Evolutionary conservation across 495 filamentous ascomycete species (phyloP).

Genomic region (Ramalina intermedia): DNA sequence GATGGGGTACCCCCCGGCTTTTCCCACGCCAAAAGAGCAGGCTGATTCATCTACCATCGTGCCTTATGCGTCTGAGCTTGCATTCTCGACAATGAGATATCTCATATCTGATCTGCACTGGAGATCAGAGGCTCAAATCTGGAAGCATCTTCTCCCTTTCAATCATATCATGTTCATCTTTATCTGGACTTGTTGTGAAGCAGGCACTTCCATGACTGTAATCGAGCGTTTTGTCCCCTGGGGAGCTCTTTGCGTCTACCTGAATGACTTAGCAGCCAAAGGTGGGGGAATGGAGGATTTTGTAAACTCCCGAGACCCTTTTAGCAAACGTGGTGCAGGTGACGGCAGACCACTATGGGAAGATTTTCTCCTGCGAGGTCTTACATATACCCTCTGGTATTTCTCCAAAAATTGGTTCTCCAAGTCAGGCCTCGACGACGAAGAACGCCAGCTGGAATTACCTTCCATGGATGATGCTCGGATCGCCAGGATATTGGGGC

Average conservation of each 20-base stretch:
- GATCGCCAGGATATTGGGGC: conserved; percentile 60
- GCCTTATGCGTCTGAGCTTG: conserved; percentile 27
- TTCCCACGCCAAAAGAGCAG: not conserved
- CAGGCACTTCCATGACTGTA: conserved; percentile 35
- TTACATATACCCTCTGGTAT: conserved; percentile 43
- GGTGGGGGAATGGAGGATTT: no score
- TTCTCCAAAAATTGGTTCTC: conserved; percentile 60
- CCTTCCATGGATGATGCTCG: conserved; percentile 49
- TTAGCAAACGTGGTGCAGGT: no score
- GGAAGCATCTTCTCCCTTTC: conserved; percentile 47
- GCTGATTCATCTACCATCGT: conserved; percentile 1
- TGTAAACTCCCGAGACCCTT: no score
- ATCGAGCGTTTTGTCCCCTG: conserved; percentile 52
- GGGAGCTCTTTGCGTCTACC: conserved; percentile 42
- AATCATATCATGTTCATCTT: conserved; percentile 59
- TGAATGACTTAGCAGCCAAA: conserved; percentile 47
- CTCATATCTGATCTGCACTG: conserved; percentile 26
- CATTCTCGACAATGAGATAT: conserved; percentile 33
- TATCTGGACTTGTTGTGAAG: conserved; percentile 40
- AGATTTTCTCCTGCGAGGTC: conserved; percentile 67
- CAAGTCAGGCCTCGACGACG: conserved; percentile 55
- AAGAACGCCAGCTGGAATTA: conserved; percentile 58
- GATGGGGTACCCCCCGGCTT: not conserved
- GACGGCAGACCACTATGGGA: conserved; percentile 56
- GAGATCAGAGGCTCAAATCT: conserved; percentile 23